These are phyloP conservation scores for Arthrobotrys iridis DNA, from an alignment of 2,329 filamentous ascomycete species.

Conservation along the genomic window DNA sequence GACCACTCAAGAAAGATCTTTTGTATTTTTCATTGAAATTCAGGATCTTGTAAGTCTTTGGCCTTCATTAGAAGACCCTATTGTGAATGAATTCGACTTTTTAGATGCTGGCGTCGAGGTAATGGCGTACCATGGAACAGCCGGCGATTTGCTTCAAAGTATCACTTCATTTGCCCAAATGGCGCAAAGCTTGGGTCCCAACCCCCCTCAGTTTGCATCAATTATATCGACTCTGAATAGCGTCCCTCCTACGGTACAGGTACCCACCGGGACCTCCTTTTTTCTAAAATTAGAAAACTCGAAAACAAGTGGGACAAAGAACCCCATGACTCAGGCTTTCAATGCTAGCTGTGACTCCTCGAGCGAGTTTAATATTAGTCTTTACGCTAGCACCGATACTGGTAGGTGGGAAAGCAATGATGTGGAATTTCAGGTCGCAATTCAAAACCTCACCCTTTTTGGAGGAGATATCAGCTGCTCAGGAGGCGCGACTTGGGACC, in stretches of 20 bases:
- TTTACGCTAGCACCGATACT: constrained; percentile 5
- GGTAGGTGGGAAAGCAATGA: background rate
- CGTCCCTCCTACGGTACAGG: background rate
- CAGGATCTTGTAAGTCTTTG: background rate
- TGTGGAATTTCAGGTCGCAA: background rate
- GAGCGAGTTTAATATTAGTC: background rate
- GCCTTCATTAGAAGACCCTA: background rate
- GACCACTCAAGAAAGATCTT: constrained; percentile 7
- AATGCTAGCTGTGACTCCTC: background rate
- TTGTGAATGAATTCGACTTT: constrained; percentile 6
- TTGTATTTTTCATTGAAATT: background rate
- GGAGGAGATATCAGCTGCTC: background rate
- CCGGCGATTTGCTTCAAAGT: background rate
- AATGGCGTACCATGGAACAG: background rate
- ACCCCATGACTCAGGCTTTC: background rate
- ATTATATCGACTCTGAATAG: background rate
- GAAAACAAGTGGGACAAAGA: background rate
- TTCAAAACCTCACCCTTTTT: background rate
- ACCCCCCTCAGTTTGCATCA: background rate
- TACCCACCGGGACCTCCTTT: background rate
- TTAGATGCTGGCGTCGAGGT: background rate
- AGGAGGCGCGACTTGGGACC: background rate
- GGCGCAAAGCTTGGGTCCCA: background rate
- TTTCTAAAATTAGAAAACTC: background rate
- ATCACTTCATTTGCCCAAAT: background rate